Evolutionary conservation across 805 yeast species (phyloP), one percentile per base, ranked within the genome.

Genomic region (Candida palmyrensis): DNA sequence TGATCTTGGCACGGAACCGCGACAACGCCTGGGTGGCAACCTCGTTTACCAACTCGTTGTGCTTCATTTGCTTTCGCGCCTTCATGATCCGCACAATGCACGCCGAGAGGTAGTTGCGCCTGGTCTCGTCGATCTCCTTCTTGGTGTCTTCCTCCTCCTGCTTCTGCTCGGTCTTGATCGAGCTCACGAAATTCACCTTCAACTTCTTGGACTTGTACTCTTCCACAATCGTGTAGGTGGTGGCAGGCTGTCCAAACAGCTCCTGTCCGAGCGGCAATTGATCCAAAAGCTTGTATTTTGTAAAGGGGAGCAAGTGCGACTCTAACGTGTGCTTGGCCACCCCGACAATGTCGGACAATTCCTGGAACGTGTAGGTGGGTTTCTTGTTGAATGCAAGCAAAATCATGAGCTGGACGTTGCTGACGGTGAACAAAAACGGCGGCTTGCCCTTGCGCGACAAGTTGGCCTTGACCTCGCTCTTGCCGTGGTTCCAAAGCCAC

Each of bases 81-180:
- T 90, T 90, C 97, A 90, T 92, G 51, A 90, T 85, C 49, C 98
- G 75, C 25, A 90, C 97, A 59, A 92, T 87, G 50, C 95, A 85
- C 2, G 97, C 96, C 51, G 87, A 85, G 47, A 92, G 68, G 61
- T 80, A 81, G 51, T 83, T 78, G 59, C 82, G 82, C 53, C 96
- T 75, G 40, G 88, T 88, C 49, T 87, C 92, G 48, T 81, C 87
- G 30, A 90, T 77, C 51, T 88, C 95, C 55, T 77, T 79, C 44
- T 76, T 81, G 2, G 88, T 73, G 37, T 82, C 87, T 22, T 78
- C 86, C 21, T 73, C 67, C 44, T 86, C 96, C 41, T 72, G 82
- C 45, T 71, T 75, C 32, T 73, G 72, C 45, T 81, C 89, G 19
- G 70, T 61, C 47, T 73, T 75, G 25, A 77, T 71, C 32, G 74